A percentile compares a stretch with the other conserved stretches of the same genome.
phyloP scores from a whole-genome alignment of 2,329 filamentous ascomycete genomes.

The Diplodia scrobiculata region DNA sequence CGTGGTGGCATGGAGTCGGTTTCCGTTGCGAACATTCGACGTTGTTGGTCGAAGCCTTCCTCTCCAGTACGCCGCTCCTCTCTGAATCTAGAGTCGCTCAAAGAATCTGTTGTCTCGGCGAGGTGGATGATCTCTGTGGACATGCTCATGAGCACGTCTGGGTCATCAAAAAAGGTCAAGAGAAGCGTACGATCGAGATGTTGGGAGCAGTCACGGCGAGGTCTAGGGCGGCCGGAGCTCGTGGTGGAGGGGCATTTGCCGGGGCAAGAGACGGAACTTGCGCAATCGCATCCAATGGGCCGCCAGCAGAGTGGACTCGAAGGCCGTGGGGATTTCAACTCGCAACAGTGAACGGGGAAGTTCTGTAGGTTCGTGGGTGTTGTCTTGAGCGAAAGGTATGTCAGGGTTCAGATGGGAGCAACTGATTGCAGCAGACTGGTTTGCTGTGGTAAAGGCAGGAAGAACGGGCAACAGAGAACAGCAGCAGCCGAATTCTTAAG shows the following conservation, averaged over 20 bases:
- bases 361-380: background rate
- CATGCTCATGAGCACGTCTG: slow-evolving; percentile 18
- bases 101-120: background rate
- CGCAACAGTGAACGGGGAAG: background rate
- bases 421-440: background rate
- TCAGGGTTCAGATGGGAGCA: background rate
- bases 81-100: background rate
- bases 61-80: background rate
- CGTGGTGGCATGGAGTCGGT: background rate
- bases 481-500: slow-evolving; percentile 13
- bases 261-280: background rate
- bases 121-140: slow-evolving; percentile 9
- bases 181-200: slow-evolving; percentile 3
- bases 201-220: background rate
- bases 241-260: slow-evolving; percentile 15
- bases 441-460: background rate
- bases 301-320: background rate
- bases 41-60: background rate
- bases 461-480: background rate
- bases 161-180: slow-evolving; percentile 1
- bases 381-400: background rate
- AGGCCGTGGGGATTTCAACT: background rate
- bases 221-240: slow-evolving; percentile 14
- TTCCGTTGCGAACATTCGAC: background rate
- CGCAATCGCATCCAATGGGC: background rate